Conservation (phyloP, 805 yeast genomes). For the Pichia ethanolica region DNA sequence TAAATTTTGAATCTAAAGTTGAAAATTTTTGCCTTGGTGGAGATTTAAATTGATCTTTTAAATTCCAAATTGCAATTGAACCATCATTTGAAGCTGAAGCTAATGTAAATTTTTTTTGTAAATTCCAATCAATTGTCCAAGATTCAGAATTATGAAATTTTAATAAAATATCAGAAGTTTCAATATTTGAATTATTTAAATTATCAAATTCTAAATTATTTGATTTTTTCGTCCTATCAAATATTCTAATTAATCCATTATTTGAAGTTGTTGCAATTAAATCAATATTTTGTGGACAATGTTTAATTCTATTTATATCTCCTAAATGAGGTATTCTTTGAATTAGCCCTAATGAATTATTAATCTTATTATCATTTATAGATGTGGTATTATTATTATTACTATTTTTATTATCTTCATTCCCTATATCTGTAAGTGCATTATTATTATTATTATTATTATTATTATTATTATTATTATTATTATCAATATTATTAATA, state of each 20-base stretch:
- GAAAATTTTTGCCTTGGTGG: constrained; percentile 13
- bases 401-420: background rate
- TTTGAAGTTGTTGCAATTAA: constrained; percentile 65
- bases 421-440: background rate
- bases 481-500: too few species aligned
- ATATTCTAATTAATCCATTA: constrained; percentile 56
- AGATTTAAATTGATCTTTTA: constrained; percentile 25
- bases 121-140: constrained; percentile 73
- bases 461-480: background rate
- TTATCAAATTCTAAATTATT: constrained; percentile 29
- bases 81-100: constrained; percentile 62
- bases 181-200: constrained; percentile 2
- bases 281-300: constrained; percentile 84
- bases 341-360: constrained; percentile 15
- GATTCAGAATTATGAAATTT: constrained; percentile 42
- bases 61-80: constrained; percentile 58
- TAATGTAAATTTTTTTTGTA: constrained; percentile 48
- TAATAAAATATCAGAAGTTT: constrained; percentile 21
- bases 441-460: too few species aligned
- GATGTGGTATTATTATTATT: too few species aligned
- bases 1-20: constrained; percentile 2
- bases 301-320: constrained; percentile 65
- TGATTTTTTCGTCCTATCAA: constrained; percentile 81
- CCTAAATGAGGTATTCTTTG: constrained; percentile 65
- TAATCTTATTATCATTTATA: background rate